Conservation (phyloP, 208 protist species). For the Herpetomonas samuelpessoai region DNA sequence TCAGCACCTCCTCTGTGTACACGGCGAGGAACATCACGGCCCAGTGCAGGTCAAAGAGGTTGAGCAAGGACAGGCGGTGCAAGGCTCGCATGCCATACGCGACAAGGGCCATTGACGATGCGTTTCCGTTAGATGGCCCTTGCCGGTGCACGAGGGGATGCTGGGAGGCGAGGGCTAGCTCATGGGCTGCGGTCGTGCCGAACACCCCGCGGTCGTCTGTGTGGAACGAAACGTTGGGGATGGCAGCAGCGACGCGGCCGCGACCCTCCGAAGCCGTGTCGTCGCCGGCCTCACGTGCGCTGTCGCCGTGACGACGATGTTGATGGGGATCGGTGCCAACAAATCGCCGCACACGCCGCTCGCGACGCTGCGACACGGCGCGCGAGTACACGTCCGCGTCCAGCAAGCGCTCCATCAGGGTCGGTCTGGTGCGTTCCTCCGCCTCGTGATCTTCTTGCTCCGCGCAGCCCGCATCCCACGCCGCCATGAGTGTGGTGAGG, state of each 20-base stretch:
- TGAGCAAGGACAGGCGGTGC: conserved; percentile 41
- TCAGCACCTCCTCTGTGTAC: conserved; percentile 1
- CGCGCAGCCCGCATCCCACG: conserved; percentile 18
- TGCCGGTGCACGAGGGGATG: conserved; percentile 28
- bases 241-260: not conserved
- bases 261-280: not conserved
- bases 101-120: not conserved
- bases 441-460: no score
- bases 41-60: conserved; percentile 58
- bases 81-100: conserved; percentile 36
- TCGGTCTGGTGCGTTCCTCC: not conserved
- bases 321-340: not conserved
- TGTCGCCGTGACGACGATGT: not conserved
- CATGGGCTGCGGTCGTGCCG: conserved; percentile 49
- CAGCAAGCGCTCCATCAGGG: not conserved
- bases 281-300: not conserved
- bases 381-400: not conserved
- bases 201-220: conserved; percentile 90
- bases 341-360: conserved; percentile 3
- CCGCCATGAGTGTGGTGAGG: conserved; percentile 27
- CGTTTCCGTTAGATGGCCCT: not conserved
- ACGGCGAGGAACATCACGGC: conserved; percentile 37
- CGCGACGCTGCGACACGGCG: conserved; percentile 1
- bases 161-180: conserved; percentile 45
- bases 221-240: conserved; percentile 69